phyloP scores from a whole-genome alignment of 192 early-diverging fungal species.

The Rhizophagus prolifer region DNA sequence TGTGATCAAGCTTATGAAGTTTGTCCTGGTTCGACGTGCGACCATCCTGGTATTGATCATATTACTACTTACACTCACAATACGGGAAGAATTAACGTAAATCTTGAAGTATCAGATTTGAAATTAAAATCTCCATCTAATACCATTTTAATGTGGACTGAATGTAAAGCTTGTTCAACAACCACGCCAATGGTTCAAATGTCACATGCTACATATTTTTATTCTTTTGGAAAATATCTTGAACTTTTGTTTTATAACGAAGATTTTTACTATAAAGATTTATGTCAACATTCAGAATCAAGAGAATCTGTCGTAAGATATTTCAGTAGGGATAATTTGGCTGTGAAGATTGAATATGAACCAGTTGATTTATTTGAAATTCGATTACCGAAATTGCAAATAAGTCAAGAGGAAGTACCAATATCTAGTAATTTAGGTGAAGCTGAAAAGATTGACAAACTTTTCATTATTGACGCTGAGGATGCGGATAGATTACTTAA shows the following conservation, averaged over 20 bases:
- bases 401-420: slow-evolving; percentile 34
- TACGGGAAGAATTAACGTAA: slow-evolving; percentile 49
- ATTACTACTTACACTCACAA: slow-evolving; percentile 57
- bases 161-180: slow-evolving; percentile 70
- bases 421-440: slow-evolving; percentile 36
- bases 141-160: slow-evolving; percentile 77
- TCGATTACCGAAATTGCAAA: slow-evolving; percentile 58
- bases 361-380: slow-evolving; percentile 66
- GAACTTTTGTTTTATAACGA: slow-evolving; percentile 80
- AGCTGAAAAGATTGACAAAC: slow-evolving; percentile 38
- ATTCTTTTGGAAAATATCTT: slow-evolving; percentile 94
- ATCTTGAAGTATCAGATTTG: slow-evolving; percentile 34
- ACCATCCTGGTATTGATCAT: slow-evolving; percentile 49
- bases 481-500: slow-evolving; percentile 33
- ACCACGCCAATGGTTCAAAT: slow-evolving; percentile 63
- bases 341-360: slow-evolving; percentile 71
- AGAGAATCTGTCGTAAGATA: slow-evolving; percentile 64
- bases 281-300: slow-evolving; percentile 47
- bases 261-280: slow-evolving; percentile 51
- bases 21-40: slow-evolving; percentile 49
- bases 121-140: slow-evolving; percentile 34
- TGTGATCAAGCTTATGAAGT: slow-evolving; percentile 41
- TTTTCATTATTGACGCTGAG: slow-evolving; percentile 40
- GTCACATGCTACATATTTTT: slow-evolving; percentile 72
- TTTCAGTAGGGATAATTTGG: slow-evolving; percentile 70